Conservation (phyloP, 139 green algal species). For the Zygnema cylindricum region DNA sequence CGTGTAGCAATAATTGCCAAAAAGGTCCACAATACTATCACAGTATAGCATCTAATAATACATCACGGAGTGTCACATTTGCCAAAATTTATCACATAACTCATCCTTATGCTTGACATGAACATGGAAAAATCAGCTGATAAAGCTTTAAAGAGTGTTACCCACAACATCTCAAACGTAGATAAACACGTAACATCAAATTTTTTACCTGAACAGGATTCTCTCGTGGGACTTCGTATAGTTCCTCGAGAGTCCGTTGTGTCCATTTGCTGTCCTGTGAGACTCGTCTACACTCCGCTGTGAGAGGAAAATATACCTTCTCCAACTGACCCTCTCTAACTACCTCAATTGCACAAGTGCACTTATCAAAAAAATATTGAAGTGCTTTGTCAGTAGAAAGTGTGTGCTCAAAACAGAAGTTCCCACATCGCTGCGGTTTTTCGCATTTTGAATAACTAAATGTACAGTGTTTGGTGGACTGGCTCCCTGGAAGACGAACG, state of each 20-base stretch:
- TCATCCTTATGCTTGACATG: no score
- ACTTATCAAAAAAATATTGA: constrained; percentile 27
- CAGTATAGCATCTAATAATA: no score
- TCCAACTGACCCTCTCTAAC: constrained; percentile 39
- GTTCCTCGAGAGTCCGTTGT: constrained; percentile 20
- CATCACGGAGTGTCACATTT: no score
- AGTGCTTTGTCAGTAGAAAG: constrained; percentile 21
- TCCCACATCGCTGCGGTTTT: constrained; percentile 19
- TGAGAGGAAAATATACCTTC: constrained; percentile 44
- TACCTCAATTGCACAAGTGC: constrained; percentile 32
- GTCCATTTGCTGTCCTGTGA: constrained; percentile 23
- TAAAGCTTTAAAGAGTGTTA: no score
- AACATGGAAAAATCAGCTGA: no score
- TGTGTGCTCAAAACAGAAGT: constrained; percentile 38
- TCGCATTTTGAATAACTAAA: constrained; percentile 24
- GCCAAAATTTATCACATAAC: no score
- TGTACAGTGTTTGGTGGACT: constrained; percentile 9
- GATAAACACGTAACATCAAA: not conserved
- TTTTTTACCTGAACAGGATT: constrained; percentile 39
- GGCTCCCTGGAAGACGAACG: not conserved
- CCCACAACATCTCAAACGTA: not conserved
- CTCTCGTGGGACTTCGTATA: constrained; percentile 34
- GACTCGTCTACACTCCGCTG: constrained; percentile 19
- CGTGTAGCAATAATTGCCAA: no score
- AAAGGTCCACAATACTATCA: no score